Conservation (phyloP, 768 basidiomycete genomes). For the Termitomyces sp. region DNA sequence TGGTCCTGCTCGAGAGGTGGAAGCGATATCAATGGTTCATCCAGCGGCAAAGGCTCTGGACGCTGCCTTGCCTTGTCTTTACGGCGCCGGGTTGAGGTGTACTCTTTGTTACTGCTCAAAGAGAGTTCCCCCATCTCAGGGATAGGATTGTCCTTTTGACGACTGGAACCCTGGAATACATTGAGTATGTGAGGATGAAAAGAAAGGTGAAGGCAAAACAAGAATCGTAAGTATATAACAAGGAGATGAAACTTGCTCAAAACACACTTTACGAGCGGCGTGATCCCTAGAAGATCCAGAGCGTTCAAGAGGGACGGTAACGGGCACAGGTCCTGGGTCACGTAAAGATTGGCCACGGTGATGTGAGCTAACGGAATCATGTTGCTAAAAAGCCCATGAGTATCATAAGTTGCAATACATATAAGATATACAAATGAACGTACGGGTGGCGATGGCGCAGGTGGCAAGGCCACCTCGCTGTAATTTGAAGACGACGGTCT, state of each 20-base stretch:
- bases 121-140: conserved; percentile 5
- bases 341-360: conserved; percentile 10
- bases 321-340: conserved; percentile 10
- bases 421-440: not conserved
- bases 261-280: conserved; percentile 10
- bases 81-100: conserved; percentile 3
- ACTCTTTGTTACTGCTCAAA: conserved; percentile 1
- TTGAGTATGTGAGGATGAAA: not conserved
- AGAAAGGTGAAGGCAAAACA: not conserved
- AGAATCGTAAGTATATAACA: no score
- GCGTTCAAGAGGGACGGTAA: conserved; percentile 1
- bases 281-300: conserved; percentile 6
- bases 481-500: conserved; percentile 8
- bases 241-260: not conserved
- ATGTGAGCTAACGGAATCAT: not conserved
- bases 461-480: not conserved
- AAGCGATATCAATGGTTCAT: not conserved
- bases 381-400: not conserved
- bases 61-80: conserved; percentile 6
- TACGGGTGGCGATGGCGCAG: conserved; percentile 7
- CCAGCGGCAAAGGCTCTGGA: not conserved
- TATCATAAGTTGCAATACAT: not conserved
- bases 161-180: conserved; percentile 3
- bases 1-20: conserved; percentile 1
- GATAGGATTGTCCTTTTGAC: conserved; percentile 4